Base-by-base conservation (phyloP, 306 rosid genomes). In the Quercus aquifolioides region DNA sequence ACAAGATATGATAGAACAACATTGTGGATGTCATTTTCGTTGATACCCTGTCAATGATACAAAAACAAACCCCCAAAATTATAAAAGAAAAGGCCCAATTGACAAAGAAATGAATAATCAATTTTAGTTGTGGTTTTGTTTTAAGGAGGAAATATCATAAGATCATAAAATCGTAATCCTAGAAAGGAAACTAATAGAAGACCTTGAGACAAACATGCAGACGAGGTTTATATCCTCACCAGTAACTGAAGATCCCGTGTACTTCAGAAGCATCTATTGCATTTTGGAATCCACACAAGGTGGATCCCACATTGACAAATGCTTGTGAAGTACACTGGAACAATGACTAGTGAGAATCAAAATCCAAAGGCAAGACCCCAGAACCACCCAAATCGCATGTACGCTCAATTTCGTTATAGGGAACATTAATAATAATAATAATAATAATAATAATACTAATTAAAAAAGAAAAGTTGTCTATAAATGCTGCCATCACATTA, bases 1-100 rank as follows among this genome's bases (percentile, higher is more conserved):
- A 94, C 89, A 62, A 94, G 98, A 84, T 94, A 94, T 70, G 98
- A 91, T 55, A 89, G 82, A 73, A 94, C 94, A 81, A 91, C 78
- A 52, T 56, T 88, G 81, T 89, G 88, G 67, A 88, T 74, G 81
- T 91, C 98, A 77, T 85, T 83, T 59, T 94, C 98, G 3, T 79
- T 85, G 75, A 90, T 74, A 84, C 81, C 88, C 98, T 94, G 92
- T n/a, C 64, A 86, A 76, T 76, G 38, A 72, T 8, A 64, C 71
- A 15, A 63, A 55, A 52, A 64, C 33, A 67, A 84, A 58, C 38
- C 75, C 33, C 56, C 82, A 65, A 56, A 60, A 76, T 55, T 41
- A 8, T 41, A 8, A 35, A 62, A 26, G 69, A 19, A 10, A 51
- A 35, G 18, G 3, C 20, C 25, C 41, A 11, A 30, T 9, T 17